Percentiles rank a stretch among this genome's conserved stretches.
Evolutionary conservation across 306 rosid species (phyloP).

Genomic region (Hippophae rhamnoides): DNA sequence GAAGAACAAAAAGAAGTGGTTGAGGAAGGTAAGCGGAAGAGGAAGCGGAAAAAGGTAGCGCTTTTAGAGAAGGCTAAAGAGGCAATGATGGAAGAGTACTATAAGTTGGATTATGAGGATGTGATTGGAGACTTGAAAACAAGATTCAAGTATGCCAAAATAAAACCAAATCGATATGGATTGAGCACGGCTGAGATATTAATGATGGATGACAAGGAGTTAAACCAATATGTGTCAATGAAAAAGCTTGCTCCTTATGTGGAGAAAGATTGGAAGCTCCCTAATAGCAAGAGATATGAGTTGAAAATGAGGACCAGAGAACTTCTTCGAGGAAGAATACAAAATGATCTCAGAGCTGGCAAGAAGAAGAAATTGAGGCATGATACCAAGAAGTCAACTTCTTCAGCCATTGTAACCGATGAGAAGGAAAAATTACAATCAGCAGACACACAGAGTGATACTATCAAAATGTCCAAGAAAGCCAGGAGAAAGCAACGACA

Average conservation of each 20-base stretch:
- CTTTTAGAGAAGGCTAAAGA: slow-evolving; percentile 72
- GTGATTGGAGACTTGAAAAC: slow-evolving; percentile 85
- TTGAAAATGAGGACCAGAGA: slow-evolving; percentile 61
- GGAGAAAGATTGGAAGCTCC: slow-evolving; percentile 75
- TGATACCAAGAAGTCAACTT: slow-evolving; percentile 23
- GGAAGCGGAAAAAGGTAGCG: slow-evolving; percentile 65
- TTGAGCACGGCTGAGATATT: slow-evolving; percentile 46
- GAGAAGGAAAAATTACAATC: slow-evolving; percentile 26
- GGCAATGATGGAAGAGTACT: slow-evolving; percentile 86
- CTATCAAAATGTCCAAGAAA: slow-evolving; percentile 38
- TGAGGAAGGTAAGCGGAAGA: background rate
- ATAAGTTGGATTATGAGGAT: slow-evolving; percentile 80
- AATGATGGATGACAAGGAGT: slow-evolving; percentile 62
- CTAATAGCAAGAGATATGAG: slow-evolving; percentile 40
- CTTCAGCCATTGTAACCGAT: slow-evolving; percentile 11
- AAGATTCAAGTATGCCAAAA: slow-evolving; percentile 85
- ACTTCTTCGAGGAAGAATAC: slow-evolving; percentile 26
- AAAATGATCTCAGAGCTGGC: slow-evolving; percentile 19
- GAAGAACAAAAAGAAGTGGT: background rate
- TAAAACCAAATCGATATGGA: slow-evolving; percentile 60
- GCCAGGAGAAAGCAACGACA: slow-evolving; percentile 42
- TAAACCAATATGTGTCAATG: slow-evolving; percentile 68
- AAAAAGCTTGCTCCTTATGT: slow-evolving; percentile 81
- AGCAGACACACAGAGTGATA: slow-evolving; percentile 24
- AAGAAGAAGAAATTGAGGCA: slow-evolving; percentile 24